A percentile compares a stretch with the other conserved stretches of the same genome.
These are phyloP conservation scores for Suaeda aralocaspica DNA, from an alignment of 148 eudicot genomes.

Conservation along the genomic window DNA sequence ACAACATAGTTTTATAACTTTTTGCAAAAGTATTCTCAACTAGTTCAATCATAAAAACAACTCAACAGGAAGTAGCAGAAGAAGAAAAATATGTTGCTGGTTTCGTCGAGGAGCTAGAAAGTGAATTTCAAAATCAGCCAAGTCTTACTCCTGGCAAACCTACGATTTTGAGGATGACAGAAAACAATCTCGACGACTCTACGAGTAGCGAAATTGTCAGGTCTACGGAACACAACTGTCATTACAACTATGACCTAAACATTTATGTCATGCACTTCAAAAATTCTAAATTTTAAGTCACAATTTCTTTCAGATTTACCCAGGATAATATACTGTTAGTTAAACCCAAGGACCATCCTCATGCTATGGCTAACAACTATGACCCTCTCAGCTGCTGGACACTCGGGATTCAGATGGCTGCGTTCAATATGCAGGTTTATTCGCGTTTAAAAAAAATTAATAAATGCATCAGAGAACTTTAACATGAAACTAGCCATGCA, in stretches of 20 bases:
- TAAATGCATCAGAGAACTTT: too few species aligned
- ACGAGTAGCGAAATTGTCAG: constrained; percentile 1
- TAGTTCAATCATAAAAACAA: background rate
- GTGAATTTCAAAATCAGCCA: background rate
- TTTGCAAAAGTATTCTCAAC: background rate
- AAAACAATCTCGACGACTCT: constrained; percentile 1
- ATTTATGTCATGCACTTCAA: too few species aligned
- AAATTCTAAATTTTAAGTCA: too few species aligned
- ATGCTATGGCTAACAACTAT: too few species aligned
- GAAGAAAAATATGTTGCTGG: constrained; percentile 1
- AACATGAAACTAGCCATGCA: too few species aligned
- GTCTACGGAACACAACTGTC: constrained; percentile 9
- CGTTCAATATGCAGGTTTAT: constrained; percentile 69
- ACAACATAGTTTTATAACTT: background rate
- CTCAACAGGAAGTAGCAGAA: constrained; percentile 1
- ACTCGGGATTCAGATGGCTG: constrained; percentile 84
- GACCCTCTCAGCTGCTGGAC: constrained; percentile 57
- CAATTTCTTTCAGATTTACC: constrained; percentile 52
- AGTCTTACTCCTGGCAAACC: background rate
- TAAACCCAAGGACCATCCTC: constrained; percentile 61
- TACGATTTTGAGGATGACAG: constrained; percentile 8
- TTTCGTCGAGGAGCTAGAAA: constrained; percentile 6
- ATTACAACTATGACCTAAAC: too few species aligned
- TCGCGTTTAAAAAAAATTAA: background rate
- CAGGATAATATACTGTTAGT: constrained; percentile 58